Percentiles rank a stretch among this genome's conserved stretches.
phyloP scores from a whole-genome alignment of 1,284 basidiomycete species.

The Volvariella volvacea region DNA sequence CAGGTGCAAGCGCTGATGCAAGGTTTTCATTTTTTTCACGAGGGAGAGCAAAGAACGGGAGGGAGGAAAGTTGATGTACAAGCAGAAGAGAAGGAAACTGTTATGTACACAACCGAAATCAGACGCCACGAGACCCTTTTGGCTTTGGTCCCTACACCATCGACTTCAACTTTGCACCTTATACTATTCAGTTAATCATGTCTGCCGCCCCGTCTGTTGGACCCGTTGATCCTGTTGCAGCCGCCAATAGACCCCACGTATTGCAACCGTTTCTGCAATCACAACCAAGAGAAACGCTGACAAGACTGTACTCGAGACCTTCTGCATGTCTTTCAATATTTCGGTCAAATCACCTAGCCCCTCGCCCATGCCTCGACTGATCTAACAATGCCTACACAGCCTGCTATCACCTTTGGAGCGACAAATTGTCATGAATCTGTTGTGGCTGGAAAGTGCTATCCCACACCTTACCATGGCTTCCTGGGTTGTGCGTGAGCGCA shows the following conservation, averaged over 20 bases:
- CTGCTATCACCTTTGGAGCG: constrained; percentile 82
- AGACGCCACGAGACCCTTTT: too few species aligned
- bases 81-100: constrained; percentile 8
- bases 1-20: constrained; percentile 70
- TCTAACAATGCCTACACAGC: constrained; percentile 32
- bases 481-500: constrained; percentile 75
- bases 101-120: too few species aligned
- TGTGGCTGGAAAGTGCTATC: constrained; percentile 87
- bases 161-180: too few species aligned
- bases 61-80: constrained; percentile 8
- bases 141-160: too few species aligned
- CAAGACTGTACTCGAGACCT: constrained; percentile 81
- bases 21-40: constrained; percentile 26
- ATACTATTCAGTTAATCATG: too few species aligned
- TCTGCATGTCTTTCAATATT: constrained; percentile 94
- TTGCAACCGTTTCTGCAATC: constrained; percentile 81
- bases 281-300: constrained; percentile 80
- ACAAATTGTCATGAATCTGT: constrained; percentile 85
- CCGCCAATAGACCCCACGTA: constrained; percentile 39
- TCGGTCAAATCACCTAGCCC: constrained; percentile 51
- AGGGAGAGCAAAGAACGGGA: constrained; percentile 13
- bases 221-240: too few species aligned
- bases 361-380: constrained; percentile 10
- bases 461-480: constrained; percentile 67
- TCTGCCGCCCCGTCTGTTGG: too few species aligned